Conservation (phyloP, 768 basidiomycete species). For the Trametopsis cervina region DNA sequence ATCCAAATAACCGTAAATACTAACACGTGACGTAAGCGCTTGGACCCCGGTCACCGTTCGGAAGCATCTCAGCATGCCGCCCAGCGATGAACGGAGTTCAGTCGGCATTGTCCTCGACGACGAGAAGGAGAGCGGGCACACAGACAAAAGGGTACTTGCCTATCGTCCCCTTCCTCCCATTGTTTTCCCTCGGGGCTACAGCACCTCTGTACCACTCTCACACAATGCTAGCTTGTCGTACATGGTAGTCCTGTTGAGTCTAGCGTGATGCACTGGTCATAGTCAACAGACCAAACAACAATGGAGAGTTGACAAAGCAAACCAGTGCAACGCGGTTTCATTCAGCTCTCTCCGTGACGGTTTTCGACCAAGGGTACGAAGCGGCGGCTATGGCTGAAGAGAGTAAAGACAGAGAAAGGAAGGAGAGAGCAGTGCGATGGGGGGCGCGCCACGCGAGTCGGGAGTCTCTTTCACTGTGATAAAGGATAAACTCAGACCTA, state of each 20-base stretch:
- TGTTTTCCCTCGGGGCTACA: too few relatives aligned
- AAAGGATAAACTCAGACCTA: conserved; percentile 9
- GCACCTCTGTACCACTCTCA: too few relatives aligned
- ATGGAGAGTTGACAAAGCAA: neutral
- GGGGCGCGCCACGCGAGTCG: conserved; percentile 20
- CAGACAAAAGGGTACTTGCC: conserved; percentile 3
- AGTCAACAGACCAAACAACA: neutral
- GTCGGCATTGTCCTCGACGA: conserved; percentile 1
- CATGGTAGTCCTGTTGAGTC: neutral
- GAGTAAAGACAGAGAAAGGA: too few relatives aligned
- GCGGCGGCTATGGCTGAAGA: too few relatives aligned
- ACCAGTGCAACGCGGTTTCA: conserved; percentile 2
- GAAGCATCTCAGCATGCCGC: neutral
- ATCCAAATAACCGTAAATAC: conserved; percentile 17
- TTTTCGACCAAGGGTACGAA: too few relatives aligned
- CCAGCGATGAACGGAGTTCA: neutral
- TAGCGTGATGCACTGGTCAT: neutral
- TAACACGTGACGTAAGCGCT: conserved; percentile 21
- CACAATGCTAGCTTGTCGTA: too few relatives aligned
- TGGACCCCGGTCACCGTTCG: neutral
- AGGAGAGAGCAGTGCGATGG: conserved; percentile 12
- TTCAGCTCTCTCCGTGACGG: too few relatives aligned
- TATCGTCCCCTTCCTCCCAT: neutral
- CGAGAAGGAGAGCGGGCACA: neutral
- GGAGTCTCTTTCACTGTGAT: conserved; percentile 19